Evolutionary conservation across 306 rosid species (phyloP), one percentile per base, ranked within the genome.

Genomic region (Comarum palustre): DNA sequence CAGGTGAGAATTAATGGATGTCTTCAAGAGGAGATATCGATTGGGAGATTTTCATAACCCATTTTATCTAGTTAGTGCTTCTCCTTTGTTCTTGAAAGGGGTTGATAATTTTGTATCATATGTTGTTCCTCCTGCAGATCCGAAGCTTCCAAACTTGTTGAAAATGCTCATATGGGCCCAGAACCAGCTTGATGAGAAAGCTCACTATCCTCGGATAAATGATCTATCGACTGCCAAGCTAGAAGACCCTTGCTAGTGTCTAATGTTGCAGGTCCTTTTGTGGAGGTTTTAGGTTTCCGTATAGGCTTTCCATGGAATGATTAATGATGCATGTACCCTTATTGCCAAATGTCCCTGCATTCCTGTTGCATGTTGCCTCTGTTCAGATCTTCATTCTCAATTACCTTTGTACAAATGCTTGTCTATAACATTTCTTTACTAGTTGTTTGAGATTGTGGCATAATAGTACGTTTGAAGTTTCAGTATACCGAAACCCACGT

Each of bases 161-260:
- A 95, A 95, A 87, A 91, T 91, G 97, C 83, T 94, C 82, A 69
- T 90, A 77, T 90, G 99, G 96, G 91, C 96, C 58, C 99, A 94
- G 83, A 86, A 87, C 74, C 97, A 88, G 82, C 96, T 94, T 41
- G 95, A 87, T 58, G 97, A 91, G 89, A 94, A 88, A 85, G 97
- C 96, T 46, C 82, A 86, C 3, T 94, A 85, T 78, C 97, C 99
- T 72, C 97, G 89, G 74, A 82, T 94, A 79, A 94, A 86, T 20
- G 90, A 94, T 79, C 78, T 94, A 24, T 83, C 97, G 55, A 83
- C 81, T 0, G 97, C 96, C 29, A 79, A 15, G 73, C 84, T 94
- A 69, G 97, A 91, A 87, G 97, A 94, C 83, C 89, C 96, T 75
- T 5, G 39, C 8, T 36, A 48, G 85, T 25, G 81, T 84, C 59